phyloP scores from a whole-genome alignment of 2,329 filamentous ascomycete species.

The Neobulgaria alba region DNA sequence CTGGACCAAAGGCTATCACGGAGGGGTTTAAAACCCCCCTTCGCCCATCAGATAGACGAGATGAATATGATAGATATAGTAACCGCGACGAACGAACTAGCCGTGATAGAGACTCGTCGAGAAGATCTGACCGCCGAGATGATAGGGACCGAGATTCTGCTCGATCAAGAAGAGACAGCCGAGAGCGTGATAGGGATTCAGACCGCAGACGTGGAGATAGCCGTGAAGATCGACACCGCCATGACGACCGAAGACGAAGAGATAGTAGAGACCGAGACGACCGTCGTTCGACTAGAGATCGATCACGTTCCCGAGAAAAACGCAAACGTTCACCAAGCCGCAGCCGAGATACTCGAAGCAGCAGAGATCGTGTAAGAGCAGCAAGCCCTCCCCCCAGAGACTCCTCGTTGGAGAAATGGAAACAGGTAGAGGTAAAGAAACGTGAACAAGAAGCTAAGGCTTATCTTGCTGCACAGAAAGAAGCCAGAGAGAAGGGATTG shows the following conservation, averaged over 20 bases:
- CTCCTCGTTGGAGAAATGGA: constrained; percentile 32
- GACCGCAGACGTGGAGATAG: constrained; percentile 16
- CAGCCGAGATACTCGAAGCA: constrained; percentile 14
- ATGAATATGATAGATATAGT: constrained; percentile 8
- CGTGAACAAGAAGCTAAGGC: constrained; percentile 56
- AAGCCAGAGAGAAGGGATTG: constrained; percentile 50
- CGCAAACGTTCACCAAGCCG: constrained; percentile 20
- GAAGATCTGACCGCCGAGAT: constrained; percentile 17
- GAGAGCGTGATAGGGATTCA: constrained; percentile 20
- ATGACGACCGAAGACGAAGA: constrained; percentile 8
- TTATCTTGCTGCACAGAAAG: constrained; percentile 53
- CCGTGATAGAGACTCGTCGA: constrained; percentile 19
- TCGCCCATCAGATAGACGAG: constrained; percentile 3
- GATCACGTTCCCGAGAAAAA: constrained; percentile 10
- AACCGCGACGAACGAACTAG: constrained; percentile 19
- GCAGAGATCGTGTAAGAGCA: constrained; percentile 15
- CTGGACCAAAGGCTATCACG: constrained; percentile 15
- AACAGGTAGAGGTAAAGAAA: constrained; percentile 52
- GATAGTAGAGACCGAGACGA: constrained; percentile 26
- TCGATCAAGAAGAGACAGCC: constrained; percentile 18
- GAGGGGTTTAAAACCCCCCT: constrained; percentile 17
- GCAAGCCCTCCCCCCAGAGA: constrained; percentile 6
- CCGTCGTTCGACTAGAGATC: constrained; percentile 12
- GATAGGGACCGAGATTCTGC: constrained; percentile 20
- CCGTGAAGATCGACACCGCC: not conserved